A percentile compares a stretch with the other conserved stretches of the same genome.
phyloP scores from a whole-genome alignment of 2,329 filamentous ascomycete species.

The Trichophyton benhamiae region DNA sequence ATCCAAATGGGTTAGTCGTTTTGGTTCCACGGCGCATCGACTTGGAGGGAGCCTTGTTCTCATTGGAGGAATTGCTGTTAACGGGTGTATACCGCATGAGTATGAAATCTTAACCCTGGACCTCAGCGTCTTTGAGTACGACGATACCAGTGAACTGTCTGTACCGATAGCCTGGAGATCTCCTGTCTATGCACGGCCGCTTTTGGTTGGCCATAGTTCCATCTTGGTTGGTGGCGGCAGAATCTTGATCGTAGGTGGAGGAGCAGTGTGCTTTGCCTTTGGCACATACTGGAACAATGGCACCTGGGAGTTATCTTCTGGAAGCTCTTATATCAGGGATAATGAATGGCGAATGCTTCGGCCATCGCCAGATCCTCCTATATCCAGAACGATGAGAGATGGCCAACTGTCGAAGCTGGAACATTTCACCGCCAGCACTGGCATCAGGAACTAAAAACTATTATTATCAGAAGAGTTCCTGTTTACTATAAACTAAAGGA shows the following conservation, averaged over 20 bases:
- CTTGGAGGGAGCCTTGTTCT: slow-evolving; percentile 40
- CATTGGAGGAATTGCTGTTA: slow-evolving; percentile 40
- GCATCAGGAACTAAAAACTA: neutral
- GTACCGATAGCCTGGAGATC: slow-evolving; percentile 12
- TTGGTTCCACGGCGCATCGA: slow-evolving; percentile 41
- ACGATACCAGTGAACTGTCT: neutral
- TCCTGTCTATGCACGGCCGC: slow-evolving; percentile 40
- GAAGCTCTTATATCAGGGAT: slow-evolving; percentile 13
- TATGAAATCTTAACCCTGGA: slow-evolving; percentile 43
- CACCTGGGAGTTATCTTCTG: slow-evolving; percentile 35
- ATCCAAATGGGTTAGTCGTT: slow-evolving; percentile 28
- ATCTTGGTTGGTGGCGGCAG: slow-evolving; percentile 36
- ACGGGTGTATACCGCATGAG: slow-evolving; percentile 28
- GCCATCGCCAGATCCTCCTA: neutral
- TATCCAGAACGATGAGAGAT: slow-evolving; percentile 13
- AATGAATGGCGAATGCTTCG: slow-evolving; percentile 26
- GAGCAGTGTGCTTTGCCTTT: slow-evolving; percentile 82
- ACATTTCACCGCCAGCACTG: neutral
- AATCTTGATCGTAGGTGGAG: slow-evolving; percentile 60
- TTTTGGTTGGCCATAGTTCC: slow-evolving; percentile 58
- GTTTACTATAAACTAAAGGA: neutral
- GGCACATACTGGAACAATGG: slow-evolving; percentile 70
- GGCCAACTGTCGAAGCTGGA: neutral
- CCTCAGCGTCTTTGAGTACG: slow-evolving; percentile 12
- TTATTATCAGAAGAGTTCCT: neutral